Percentiles rank a stretch among this genome's conserved stretches.
These are phyloP conservation scores for Plasmodium sp. DNA, from an alignment of 169 alveolate species.

Conservation along the genomic window DNA sequence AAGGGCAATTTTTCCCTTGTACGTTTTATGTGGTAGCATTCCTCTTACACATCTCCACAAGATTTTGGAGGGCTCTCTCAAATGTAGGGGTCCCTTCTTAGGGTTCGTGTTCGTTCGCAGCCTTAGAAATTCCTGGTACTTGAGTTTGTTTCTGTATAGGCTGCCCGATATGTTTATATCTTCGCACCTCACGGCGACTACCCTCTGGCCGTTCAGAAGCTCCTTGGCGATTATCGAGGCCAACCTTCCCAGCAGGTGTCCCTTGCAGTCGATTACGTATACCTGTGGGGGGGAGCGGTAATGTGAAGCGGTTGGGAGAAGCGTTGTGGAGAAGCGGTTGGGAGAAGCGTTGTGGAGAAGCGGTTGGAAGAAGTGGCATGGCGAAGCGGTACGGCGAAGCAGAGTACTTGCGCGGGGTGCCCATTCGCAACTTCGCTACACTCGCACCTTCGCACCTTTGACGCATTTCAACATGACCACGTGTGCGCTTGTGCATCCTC, in stretches of 20 bases:
- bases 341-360: not conserved
- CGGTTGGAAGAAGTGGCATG: not conserved
- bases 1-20: constrained; percentile 98
- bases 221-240: constrained; percentile 99
- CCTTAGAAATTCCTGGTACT: constrained; percentile 95
- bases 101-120: constrained; percentile 97
- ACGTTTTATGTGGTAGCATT: constrained; percentile 99
- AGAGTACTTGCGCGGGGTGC: not conserved
- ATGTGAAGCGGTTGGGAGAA: not conserved
- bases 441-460: not conserved
- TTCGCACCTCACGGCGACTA: constrained; percentile 97
- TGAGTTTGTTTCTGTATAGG: constrained; percentile 94
- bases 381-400: not conserved
- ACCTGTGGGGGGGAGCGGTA: constrained; percentile 69
- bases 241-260: constrained; percentile 98
- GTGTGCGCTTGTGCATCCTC: not conserved
- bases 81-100: constrained; percentile 96
- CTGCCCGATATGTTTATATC: constrained; percentile 97
- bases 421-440: not conserved
- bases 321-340: not conserved
- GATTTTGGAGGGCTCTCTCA: constrained; percentile 97
- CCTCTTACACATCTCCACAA: constrained; percentile 99
- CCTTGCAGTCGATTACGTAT: constrained; percentile 97
- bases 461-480: not conserved
- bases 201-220: constrained; percentile 97